Evolutionary conservation across 306 rosid genomes (phyloP), one percentile per base, ranked within the genome.

Genomic region (Lupinus albus): DNA sequence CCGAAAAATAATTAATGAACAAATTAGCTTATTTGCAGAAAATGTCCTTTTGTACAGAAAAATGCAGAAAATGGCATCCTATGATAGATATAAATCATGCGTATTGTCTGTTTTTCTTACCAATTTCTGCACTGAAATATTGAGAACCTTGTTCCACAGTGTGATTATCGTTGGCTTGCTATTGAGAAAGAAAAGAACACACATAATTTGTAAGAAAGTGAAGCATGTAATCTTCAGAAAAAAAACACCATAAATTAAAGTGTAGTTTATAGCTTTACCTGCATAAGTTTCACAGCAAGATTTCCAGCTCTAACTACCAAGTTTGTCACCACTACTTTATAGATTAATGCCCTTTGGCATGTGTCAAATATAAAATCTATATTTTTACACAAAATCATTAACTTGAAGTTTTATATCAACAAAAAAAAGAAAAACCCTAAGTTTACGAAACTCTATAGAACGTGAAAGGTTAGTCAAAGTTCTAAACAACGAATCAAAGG

Each of bases 81-180:
- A 5, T 53, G 38, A 7, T 11, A 36, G 11, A 50, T 66, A 35
- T 35, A 35, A 32, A 16, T 8, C 36, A 46, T 4, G 16, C 55
- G 5, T 32, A 14, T 32, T 36, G 2, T 38, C 55, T 55, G 0
- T 41, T 56, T 68, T 11, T 4, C 64, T 57, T 44, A 44, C 66
- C 75, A 70, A 35, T 7, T 17, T 70, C 59, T 30, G 59, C 59
- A 16, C 35, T 11, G 20, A 33, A 46, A 39, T 35, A 3, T 12
- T 17, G 21, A 67, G 52, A 18, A 61, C 36, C 16, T 61, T 39
- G 67, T 41, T 7, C 11, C 12, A 5, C 12, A 5, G 36, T 61
- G 14, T 9, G 38, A 42, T 42, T 3, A 41, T 21, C 13, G n/a
- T 20, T 12, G 49, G 41, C 17, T 48, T 6, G 59, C 71, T 14